Base-by-base conservation (phyloP, 2,329 filamentous ascomycete genomes). In the Xylaria sp. region DNA sequence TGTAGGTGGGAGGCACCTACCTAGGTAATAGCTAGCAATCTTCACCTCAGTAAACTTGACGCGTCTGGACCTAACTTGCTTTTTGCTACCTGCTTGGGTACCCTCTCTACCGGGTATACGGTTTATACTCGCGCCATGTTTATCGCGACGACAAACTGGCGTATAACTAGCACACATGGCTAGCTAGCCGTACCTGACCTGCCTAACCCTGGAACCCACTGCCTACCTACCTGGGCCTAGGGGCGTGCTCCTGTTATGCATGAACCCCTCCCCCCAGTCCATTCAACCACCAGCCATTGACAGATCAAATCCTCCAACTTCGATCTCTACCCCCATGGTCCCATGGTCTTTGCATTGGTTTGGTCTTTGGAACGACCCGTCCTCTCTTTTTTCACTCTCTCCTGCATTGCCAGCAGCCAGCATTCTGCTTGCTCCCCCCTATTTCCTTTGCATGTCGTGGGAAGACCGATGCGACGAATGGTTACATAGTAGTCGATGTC, bases 201-300 rank as follows among this genome's bases (percentile, higher is more conserved):
- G 48, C 26, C 23, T n/a, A 38, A 38, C 36, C 36, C 36, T 40
- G 38, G 38, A 53, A 23, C 51, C 51, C 51, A 54, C 51, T 54
- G 51, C 44, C 48, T 66, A 68, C 61, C 49, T 61, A 61, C 49
- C 58, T 63, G 31, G 59, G 36, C 20, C 57, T 56, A 66, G 63
- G 62, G 66, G 59, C 49, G 67, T 63, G 63, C 51, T 38, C 57
- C 48, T 68, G 62, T 48, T 63, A 70, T 70, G 62, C 65, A 68
- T 68, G 65, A 70, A 68, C 68, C 66, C 65, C 67, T 65, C 62
- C 58, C 65, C 68, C 61, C 51, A 53, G 60, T 51, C 54, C 44
- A 58, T 49, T 46, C 63, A 66, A 42, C 53, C 26, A 33, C 48
- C 38, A 58, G 48, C 38, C 65, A 67, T 59, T 62, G 59, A 51